Evolutionary conservation across 768 basidiomycete genomes (phyloP).

Genomic region (Suillus sp.): DNA sequence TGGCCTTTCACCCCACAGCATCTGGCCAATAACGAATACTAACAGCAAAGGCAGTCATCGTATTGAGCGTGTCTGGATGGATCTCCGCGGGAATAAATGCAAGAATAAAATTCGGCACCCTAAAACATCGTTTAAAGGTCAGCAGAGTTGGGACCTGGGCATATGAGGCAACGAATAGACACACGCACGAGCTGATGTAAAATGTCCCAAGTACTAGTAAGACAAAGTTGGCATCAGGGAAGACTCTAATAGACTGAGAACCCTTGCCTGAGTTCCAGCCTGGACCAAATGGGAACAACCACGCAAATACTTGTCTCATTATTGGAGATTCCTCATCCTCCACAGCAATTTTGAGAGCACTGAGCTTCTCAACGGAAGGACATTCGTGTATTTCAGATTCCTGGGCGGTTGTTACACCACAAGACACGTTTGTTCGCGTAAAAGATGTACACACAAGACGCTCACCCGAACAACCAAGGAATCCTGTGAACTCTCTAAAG

Average conservation of each 20-base stretch:
- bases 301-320: slow-evolving; percentile 77
- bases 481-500: slow-evolving; percentile 21
- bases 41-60: slow-evolving; percentile 93
- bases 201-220: slow-evolving; percentile 80
- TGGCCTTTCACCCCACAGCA: slow-evolving; percentile 17
- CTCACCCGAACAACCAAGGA: slow-evolving; percentile 35
- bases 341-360: slow-evolving; percentile 58
- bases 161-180: slow-evolving; percentile 15
- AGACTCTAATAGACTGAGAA: slow-evolving; percentile 8
- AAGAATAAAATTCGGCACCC: slow-evolving; percentile 92
- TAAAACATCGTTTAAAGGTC: slow-evolving; percentile 37
- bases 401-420: slow-evolving; percentile 28
- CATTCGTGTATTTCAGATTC: slow-evolving; percentile 48
- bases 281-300: slow-evolving; percentile 88
- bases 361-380: slow-evolving; percentile 46
- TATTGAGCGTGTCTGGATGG: slow-evolving; percentile 81
- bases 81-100: slow-evolving; percentile 92
- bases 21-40: slow-evolving; percentile 30
- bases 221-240: slow-evolving; percentile 15
- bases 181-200: slow-evolving; percentile 91
- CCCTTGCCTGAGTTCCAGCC: slow-evolving; percentile 75
- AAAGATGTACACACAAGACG: slow-evolving; percentile 15
- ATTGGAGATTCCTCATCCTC: slow-evolving; percentile 70
- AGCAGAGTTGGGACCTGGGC: slow-evolving; percentile 19
- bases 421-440: slow-evolving; percentile 18